Evolutionary conservation across 2,329 filamentous ascomycete genomes (phyloP), one percentile per base, ranked within the genome.

Genomic region (Botrytis elliptica): DNA sequence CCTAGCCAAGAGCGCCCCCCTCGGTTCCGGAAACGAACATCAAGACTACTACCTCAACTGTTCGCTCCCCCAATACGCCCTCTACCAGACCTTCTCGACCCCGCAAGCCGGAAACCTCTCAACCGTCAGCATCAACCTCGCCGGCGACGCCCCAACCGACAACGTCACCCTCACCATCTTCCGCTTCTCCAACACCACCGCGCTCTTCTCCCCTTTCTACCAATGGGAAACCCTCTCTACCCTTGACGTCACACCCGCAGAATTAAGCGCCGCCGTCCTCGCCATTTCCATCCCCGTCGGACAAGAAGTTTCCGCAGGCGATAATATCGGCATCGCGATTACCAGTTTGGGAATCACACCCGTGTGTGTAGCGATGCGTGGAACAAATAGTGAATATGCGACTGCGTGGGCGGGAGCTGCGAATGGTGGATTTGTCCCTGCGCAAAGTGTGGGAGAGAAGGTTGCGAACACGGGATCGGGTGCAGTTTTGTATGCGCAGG

Each of bases 41-140:
- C 70, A 71, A 66, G 73, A 59, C 3, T 46, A 74, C 22, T 76
- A 77, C 38, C 64, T 68, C 4, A 71, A 72, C 1, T 78, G 76
- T 64, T 74, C 74, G 36, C 74, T 78, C 2, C 77, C 77, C 3
- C 63, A 70, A 25, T 75, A 73, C 72, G 62, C 68, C 33, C 73
- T 79, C 59, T 78, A 77, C 60, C 77, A 78, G 72, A 78, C 77
- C 3, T 79, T 75, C 70, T 63, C 73, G 4, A 69, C 75, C 18
- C 74, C 75, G 18, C 75, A 73, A 57, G 36, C 74, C 33, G 77
- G 78, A 9, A 74, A 38, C 6, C 49, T 79, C 2, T 59, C 68
- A 7, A 66, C 74, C 44, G 66, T 78, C 18, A 73, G 75, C 33
- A 20, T 79, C 1, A 79, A 78, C 22, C 67, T 79, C n/a, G 77